phyloP scores from a whole-genome alignment of 1,284 basidiomycete species.

The Rhodotorula sp. region DNA sequence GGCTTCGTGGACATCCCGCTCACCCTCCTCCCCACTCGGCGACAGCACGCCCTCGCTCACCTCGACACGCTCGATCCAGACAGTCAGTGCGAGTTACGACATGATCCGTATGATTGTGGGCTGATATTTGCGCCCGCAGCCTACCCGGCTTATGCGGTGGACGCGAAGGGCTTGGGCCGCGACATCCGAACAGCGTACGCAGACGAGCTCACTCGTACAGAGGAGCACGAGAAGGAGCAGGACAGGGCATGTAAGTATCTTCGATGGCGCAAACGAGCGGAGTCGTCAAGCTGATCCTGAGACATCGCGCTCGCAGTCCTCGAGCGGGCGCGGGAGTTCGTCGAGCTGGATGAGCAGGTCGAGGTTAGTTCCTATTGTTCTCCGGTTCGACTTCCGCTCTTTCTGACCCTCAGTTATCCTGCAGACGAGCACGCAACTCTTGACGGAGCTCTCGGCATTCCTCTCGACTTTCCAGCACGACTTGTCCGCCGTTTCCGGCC shows the following conservation, averaged over 20 bases:
- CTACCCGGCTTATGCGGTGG: conserved; percentile 25
- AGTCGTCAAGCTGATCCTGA: not conserved
- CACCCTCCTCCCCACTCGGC: not conserved
- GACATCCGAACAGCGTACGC: conserved; percentile 38
- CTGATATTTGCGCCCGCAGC: conserved; percentile 8
- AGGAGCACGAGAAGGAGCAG: conserved; percentile 15
- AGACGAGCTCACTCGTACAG: conserved; percentile 7
- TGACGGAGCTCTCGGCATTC: conserved; percentile 83
- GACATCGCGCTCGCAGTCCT: conserved; percentile 24
- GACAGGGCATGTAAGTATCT: conserved; percentile 38
- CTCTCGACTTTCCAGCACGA: conserved; percentile 93
- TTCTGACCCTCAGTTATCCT: conserved; percentile 15
- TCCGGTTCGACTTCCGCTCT: rapidly evolving
- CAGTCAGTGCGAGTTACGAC: not conserved
- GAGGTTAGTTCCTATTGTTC: conserved; percentile 50
- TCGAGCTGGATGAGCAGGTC: conserved; percentile 80
- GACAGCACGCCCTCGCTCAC: not conserved
- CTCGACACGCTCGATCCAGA: conserved; percentile 4
- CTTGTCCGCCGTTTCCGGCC: conserved; percentile 86
- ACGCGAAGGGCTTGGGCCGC: conserved; percentile 22
- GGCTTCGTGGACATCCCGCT: not conserved
- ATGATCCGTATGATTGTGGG: rapidly evolving
- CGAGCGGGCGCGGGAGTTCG: conserved; percentile 62
- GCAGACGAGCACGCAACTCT: conserved; percentile 67
- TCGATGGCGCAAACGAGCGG: no score